phyloP scores from a whole-genome alignment of 2,329 filamentous ascomycete species.

The Rhytidhysteron rufulum region DNA sequence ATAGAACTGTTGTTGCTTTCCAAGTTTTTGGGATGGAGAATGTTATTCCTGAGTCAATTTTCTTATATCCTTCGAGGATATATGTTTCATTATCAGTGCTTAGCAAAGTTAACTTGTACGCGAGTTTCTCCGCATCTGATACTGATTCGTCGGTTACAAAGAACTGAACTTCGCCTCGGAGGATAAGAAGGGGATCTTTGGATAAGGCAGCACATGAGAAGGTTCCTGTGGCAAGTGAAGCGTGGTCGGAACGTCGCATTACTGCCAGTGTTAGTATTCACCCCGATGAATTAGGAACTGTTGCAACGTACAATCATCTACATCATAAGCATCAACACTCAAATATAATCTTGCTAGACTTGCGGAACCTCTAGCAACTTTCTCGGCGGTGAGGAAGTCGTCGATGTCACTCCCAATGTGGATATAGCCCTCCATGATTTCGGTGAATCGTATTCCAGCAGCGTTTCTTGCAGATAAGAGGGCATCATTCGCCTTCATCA shows the following conservation, averaged over 20 bases:
- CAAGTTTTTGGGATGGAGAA: conserved; percentile 55
- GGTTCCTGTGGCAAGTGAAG: conserved; percentile 55
- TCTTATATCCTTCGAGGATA: conserved; percentile 61
- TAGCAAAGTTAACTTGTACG: conserved; percentile 60
- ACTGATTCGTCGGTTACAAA: conserved; percentile 53
- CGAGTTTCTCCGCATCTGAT: conserved; percentile 56
- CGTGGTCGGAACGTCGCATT: conserved; percentile 47
- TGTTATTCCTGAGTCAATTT: conserved; percentile 57
- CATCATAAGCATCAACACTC: too few species aligned
- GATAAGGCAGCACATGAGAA: conserved; percentile 46
- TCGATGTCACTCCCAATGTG: conserved; percentile 43
- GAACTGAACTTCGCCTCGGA: conserved; percentile 55
- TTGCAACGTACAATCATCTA: too few species aligned
- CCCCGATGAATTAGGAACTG: conserved; percentile 22
- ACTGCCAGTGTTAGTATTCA: conserved; percentile 1
- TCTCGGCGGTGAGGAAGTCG: conserved; percentile 47
- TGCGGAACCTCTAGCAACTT: too few species aligned
- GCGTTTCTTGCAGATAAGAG: not conserved
- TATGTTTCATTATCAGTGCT: conserved; percentile 51
- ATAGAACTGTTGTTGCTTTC: conserved; percentile 60
- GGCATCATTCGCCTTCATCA: too few species aligned
- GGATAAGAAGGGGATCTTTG: conserved; percentile 55
- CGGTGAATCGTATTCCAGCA: conserved; percentile 61
- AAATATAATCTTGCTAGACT: conserved; percentile 57
- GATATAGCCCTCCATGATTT: conserved; percentile 62